A percentile compares a stretch with the other conserved stretches of the same genome.
phyloP scores from a whole-genome alignment of 1,284 basidiomycete species.

The Apiotrichum veenhuisii region DNA sequence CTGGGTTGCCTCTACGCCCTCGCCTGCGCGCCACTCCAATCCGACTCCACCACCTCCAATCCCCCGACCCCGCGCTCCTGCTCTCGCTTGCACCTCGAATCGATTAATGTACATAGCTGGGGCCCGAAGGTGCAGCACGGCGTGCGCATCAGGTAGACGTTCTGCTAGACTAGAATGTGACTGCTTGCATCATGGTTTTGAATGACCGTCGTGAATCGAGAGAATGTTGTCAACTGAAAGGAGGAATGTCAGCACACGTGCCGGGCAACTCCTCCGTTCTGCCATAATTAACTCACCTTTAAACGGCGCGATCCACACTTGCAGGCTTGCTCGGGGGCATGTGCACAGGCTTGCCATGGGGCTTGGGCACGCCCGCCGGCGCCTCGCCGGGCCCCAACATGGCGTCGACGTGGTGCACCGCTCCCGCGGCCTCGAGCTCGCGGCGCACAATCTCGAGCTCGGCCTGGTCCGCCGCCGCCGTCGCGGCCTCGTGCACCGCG shows the following conservation, averaged over 20 bases:
- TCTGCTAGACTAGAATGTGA: not conserved
- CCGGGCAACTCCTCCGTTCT: not conserved
- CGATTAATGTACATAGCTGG: slow-evolving; percentile 23
- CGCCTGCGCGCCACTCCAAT: not conserved
- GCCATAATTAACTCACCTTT: not conserved
- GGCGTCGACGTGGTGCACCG: too few relatives aligned
- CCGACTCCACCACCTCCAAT: too few relatives aligned
- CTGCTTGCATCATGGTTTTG: not conserved
- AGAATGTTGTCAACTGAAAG: too few relatives aligned
- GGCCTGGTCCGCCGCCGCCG: slow-evolving; percentile 15
- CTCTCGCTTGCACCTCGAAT: not conserved
- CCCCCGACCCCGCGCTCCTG: not conserved
- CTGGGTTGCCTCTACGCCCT: not conserved
- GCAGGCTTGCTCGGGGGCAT: too few relatives aligned
- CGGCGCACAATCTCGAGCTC: slow-evolving; percentile 42
- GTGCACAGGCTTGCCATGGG: too few relatives aligned
- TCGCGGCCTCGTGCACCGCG: slow-evolving; percentile 21
- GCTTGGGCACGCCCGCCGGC: too few relatives aligned
- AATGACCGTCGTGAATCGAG: not conserved
- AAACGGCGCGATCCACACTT: not conserved
- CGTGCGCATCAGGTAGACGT: slow-evolving; percentile 15
- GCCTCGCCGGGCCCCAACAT: too few relatives aligned
- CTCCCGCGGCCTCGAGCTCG: slow-evolving; percentile 45
- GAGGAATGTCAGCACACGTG: too few relatives aligned
- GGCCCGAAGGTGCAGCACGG: slow-evolving; percentile 36